These are phyloP conservation scores for Cyberlindnera euphorbiae DNA, from an alignment of 805 yeast genomes.

Conservation along the genomic window DNA sequence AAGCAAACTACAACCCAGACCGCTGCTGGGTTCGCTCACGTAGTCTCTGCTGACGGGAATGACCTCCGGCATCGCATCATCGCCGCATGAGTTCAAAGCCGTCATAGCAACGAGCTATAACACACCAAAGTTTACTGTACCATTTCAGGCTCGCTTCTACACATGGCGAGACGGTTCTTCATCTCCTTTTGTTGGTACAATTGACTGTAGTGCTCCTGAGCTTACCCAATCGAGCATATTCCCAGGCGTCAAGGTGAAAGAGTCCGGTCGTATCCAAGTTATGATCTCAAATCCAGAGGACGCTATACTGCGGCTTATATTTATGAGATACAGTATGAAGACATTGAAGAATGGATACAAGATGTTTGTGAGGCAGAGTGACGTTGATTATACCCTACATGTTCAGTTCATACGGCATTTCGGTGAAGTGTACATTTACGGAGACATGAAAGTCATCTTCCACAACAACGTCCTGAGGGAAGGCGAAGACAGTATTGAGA, in stretches of 20 bases:
- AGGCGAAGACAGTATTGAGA: conserved; percentile 15
- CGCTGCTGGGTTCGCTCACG: conserved; percentile 17
- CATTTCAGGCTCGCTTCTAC: conserved; percentile 26
- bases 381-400: conserved; percentile 20
- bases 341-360: conserved; percentile 23
- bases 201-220: conserved; percentile 22
- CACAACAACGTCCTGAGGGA: conserved; percentile 15
- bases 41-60: conserved; percentile 22
- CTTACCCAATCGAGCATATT: conserved; percentile 5
- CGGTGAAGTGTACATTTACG: conserved; percentile 27
- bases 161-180: conserved; percentile 15
- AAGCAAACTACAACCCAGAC: conserved; percentile 1
- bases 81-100: conserved; percentile 25
- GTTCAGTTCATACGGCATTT: conserved; percentile 24
- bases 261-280: conserved; percentile 27
- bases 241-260: conserved; percentile 23
- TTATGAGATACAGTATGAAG: conserved; percentile 26
- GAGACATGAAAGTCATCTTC: conserved; percentile 29
- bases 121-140: conserved; percentile 9
- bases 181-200: conserved; percentile 30
- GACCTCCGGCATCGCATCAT: conserved; percentile 18
- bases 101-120: conserved; percentile 15
- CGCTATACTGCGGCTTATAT: conserved; percentile 22
- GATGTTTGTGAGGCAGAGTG: conserved; percentile 23
- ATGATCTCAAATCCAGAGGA: conserved; percentile 28